A percentile compares a stretch with the other conserved stretches of the same genome.
Evolutionary conservation across 179 eudicot genomes (phyloP).

Genomic region (Beta corolliflora): DNA sequence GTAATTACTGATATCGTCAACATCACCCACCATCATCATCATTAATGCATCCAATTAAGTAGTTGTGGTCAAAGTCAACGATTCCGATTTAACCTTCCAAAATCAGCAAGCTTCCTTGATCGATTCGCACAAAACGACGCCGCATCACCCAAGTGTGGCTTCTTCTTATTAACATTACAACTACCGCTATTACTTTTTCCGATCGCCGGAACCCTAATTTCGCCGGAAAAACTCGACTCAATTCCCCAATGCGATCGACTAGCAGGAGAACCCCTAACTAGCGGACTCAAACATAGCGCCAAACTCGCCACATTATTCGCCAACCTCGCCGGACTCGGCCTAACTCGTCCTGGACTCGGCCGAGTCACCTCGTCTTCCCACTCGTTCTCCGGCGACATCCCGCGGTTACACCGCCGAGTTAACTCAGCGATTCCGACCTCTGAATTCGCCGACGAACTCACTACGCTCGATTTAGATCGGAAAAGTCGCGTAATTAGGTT

Average conservation of each 20-base stretch:
- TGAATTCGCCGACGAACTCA: not conserved
- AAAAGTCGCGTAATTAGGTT: conserved; percentile 46
- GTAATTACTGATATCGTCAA: conserved; percentile 24
- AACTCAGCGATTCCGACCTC: not conserved
- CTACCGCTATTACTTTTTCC: not conserved
- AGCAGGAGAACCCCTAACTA: conserved; percentile 70
- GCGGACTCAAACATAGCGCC: conserved; percentile 74
- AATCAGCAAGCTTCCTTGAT: conserved; percentile 83
- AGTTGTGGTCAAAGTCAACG: conserved; percentile 44
- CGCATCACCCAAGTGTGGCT: conserved; percentile 48
- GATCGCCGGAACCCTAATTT: conserved; percentile 45
- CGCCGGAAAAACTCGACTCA: conserved; percentile 52
- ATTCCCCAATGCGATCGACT: conserved; percentile 37
- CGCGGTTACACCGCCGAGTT: conserved; percentile 36
- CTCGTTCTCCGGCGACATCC: conserved; percentile 77
- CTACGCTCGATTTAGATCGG: conserved; percentile 47
- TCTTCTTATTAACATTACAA: conserved; percentile 3
- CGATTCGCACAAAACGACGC: conserved; percentile 69
- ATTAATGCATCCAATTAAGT: conserved; percentile 6
- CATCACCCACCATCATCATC: conserved; percentile 5
- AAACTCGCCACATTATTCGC: conserved; percentile 49
- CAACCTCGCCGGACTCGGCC: conserved; percentile 40
- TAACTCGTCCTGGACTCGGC: conserved; percentile 8
- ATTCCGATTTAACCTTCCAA: conserved; percentile 61
- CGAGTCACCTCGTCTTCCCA: conserved; percentile 37